Evolutionary conservation across 352 stramenopile species (phyloP).

Genomic region (Globisporangium apiculatum): DNA sequence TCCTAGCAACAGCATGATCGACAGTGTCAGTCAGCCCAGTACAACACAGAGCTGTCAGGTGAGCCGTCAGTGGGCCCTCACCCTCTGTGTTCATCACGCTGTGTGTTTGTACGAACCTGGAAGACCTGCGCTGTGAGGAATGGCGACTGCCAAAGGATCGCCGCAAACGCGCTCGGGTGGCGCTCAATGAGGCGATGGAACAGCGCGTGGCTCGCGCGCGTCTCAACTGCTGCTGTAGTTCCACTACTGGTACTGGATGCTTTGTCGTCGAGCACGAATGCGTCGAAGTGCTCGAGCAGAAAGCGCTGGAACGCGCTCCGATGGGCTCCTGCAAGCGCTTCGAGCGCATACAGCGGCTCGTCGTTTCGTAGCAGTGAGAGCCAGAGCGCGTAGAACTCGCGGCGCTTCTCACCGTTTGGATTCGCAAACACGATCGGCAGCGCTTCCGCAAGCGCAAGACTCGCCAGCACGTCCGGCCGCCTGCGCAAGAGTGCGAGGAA

Average conservation of each 20-base stretch:
- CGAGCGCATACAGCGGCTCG: slow-evolving; percentile 23
- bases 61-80: neutral
- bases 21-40: neutral
- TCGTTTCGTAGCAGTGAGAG: slow-evolving; percentile 18
- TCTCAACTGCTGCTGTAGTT: neutral
- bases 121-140: slow-evolving; percentile 67
- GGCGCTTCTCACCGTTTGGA: slow-evolving; percentile 11
- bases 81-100: neutral
- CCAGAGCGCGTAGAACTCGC: slow-evolving; percentile 31
- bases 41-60: too few relatives aligned
- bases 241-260: neutral
- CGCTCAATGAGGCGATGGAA: slow-evolving; percentile 63
- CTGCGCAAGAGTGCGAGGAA: slow-evolving; percentile 27
- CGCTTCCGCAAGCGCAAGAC: slow-evolving; percentile 21
- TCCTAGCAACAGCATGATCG: slow-evolving; percentile 16
- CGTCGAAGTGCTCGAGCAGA: slow-evolving; percentile 34
- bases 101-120: slow-evolving; percentile 24
- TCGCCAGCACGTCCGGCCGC: slow-evolving; percentile 23
- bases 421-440: slow-evolving; percentile 30
- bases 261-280: slow-evolving; percentile 36
- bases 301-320: slow-evolving; percentile 32
- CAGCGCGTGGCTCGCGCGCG: slow-evolving; percentile 11
- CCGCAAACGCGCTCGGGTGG: slow-evolving; percentile 39
- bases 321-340: slow-evolving; percentile 22
- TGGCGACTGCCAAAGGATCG: slow-evolving; percentile 50